Percentiles rank a stretch among this genome's conserved stretches.
Conservation (phyloP, 1,284 basidiomycete genomes). For the Trametes versicolor region DNA sequence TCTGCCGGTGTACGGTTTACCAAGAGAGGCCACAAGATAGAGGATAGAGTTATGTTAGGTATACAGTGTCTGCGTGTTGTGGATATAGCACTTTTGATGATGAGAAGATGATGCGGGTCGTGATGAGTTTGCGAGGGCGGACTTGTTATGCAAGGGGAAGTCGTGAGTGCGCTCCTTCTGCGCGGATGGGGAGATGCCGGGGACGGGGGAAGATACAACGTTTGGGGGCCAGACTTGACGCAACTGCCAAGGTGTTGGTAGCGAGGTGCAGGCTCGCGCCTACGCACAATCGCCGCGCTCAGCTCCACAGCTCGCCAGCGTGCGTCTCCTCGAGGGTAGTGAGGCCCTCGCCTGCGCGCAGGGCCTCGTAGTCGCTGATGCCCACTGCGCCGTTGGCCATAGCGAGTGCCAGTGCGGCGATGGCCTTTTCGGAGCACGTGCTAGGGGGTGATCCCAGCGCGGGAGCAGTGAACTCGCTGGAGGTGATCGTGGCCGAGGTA, state of each 20-base stretch:
- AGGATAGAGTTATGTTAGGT: constrained; percentile 27
- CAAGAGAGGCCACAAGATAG: constrained; percentile 24
- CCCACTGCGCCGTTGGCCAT: constrained; percentile 77
- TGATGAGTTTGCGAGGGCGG: constrained; percentile 3
- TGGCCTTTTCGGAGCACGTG: constrained; percentile 63
- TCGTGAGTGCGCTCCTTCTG: constrained; percentile 15
- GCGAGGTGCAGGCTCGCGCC: constrained; percentile 11
- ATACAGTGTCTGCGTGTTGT: constrained; percentile 32
- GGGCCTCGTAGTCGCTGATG: constrained; percentile 67
- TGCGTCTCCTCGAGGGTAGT: constrained; percentile 54
- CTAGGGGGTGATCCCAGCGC: constrained; percentile 37
- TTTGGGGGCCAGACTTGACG: background rate
- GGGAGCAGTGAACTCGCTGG: constrained; percentile 13
- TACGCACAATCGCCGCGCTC: constrained; percentile 13
- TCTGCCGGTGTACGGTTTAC: constrained; percentile 17
- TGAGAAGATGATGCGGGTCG: constrained; percentile 16
- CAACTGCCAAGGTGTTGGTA: constrained; percentile 1
- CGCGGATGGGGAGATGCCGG: constrained; percentile 13
- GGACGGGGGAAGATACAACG: background rate
- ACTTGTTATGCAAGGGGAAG: constrained; percentile 18
- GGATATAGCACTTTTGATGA: constrained; percentile 40
- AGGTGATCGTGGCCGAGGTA: constrained; percentile 35
- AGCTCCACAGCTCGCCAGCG: constrained; percentile 72
- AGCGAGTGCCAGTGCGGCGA: constrained; percentile 68
- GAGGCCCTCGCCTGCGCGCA: constrained; percentile 54